Percentiles rank a stretch among this genome's conserved stretches.
phyloP scores from a whole-genome alignment of 768 basidiomycete genomes.

The Leccinum ochraceum region DNA sequence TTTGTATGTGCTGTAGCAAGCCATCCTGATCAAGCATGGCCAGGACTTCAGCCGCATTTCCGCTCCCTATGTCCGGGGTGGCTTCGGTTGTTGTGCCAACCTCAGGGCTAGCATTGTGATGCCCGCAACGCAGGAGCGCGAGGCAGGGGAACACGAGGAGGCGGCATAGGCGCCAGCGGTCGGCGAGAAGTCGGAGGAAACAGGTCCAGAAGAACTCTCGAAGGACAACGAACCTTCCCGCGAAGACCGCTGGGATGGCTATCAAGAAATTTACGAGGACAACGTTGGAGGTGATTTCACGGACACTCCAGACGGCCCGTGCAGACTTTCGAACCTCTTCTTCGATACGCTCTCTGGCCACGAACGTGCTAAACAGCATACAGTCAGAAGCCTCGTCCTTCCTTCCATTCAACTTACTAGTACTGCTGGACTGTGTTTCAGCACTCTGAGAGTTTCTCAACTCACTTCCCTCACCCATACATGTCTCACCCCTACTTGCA shows the following conservation, averaged over 20 bases:
- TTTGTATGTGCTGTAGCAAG: too few relatives aligned
- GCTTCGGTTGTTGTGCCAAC: too few relatives aligned
- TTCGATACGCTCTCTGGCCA: conserved; percentile 48
- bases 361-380: conserved; percentile 56
- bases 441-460: conserved; percentile 72
- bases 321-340: conserved; percentile 51
- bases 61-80: too few relatives aligned
- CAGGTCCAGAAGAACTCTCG: conserved; percentile 1
- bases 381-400: conserved; percentile 48
- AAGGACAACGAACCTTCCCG: conserved; percentile 11
- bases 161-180: too few relatives aligned
- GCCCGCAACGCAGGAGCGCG: too few relatives aligned
- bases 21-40: too few relatives aligned
- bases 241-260: conserved; percentile 45
- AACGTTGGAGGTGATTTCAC: conserved; percentile 55
- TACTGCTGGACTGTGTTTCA: conserved; percentile 55
- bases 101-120: too few relatives aligned
- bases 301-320: conserved; percentile 58
- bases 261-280: conserved; percentile 55
- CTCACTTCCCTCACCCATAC: conserved; percentile 78
- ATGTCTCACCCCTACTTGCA: conserved; percentile 73
- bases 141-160: too few relatives aligned
- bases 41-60: too few relatives aligned
- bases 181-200: too few relatives aligned
- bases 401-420: conserved; percentile 31